Conservation (phyloP, 345 rosid species). For the Eucalyptus polyanthemos region DNA sequence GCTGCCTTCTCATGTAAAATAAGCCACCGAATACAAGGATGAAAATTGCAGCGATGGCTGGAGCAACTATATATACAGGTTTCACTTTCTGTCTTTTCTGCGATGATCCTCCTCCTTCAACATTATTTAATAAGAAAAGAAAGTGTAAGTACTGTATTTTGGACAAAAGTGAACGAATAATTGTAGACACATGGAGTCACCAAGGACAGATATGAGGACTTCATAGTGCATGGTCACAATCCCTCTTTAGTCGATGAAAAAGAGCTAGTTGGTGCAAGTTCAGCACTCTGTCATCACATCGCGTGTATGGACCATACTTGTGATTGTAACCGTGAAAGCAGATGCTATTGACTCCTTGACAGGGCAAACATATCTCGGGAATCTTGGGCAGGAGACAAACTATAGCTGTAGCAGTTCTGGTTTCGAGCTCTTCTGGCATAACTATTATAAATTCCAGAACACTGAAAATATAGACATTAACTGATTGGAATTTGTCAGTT, state of each 20-base stretch:
- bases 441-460: not conserved
- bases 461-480: too few relatives aligned
- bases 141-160: not conserved
- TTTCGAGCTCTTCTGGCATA: not conserved
- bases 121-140: not conserved
- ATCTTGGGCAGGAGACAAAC: not conserved
- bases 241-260: not conserved
- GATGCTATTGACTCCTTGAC: not conserved
- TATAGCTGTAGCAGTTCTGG: not conserved
- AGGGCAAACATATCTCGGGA: not conserved
- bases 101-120: not conserved
- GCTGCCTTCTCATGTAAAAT: not conserved
- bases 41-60: not conserved
- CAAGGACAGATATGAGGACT: not conserved
- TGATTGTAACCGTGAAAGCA: not conserved
- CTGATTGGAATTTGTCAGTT: not conserved
- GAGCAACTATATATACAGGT: not conserved
- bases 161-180: not conserved
- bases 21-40: not conserved
- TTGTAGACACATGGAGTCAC: not conserved
- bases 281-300: not conserved
- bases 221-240: not conserved
- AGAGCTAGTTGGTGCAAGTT: not conserved
- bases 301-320: not conserved
- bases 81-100: not conserved